These are phyloP conservation scores for Filobasidium floriforme DNA, from an alignment of 768 basidiomycete genomes.

Conservation along the genomic window DNA sequence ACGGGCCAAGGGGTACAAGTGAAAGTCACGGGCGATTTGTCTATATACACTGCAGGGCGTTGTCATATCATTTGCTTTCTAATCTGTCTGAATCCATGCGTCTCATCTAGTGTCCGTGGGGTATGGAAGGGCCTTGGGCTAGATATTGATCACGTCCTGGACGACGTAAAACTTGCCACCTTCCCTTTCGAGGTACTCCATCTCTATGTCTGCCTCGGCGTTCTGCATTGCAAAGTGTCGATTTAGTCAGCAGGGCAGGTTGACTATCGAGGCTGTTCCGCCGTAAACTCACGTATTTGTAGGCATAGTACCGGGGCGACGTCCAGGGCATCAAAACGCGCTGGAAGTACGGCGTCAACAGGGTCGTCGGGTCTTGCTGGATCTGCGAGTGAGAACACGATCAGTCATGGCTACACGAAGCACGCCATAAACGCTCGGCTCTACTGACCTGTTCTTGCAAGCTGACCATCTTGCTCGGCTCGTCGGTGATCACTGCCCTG, in stretches of 20 bases:
- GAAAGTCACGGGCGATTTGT: too few relatives aligned
- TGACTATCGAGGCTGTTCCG: too few relatives aligned
- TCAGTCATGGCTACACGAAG: too few relatives aligned
- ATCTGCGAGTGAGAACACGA: slow-evolving; percentile 19
- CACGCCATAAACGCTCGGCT: not conserved
- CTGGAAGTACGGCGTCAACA: slow-evolving; percentile 24
- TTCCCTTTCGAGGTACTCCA: slow-evolving; percentile 41
- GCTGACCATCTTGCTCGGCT: slow-evolving; percentile 39
- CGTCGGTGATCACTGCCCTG: slow-evolving; percentile 42
- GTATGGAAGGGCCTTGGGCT: not conserved
- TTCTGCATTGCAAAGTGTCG: slow-evolving; percentile 10
- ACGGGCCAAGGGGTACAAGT: too few relatives aligned
- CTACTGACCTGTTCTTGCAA: slow-evolving; percentile 35
- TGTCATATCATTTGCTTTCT: too few relatives aligned
- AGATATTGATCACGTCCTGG: not conserved
- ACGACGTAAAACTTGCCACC: slow-evolving; percentile 32
- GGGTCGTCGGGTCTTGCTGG: slow-evolving; percentile 27
- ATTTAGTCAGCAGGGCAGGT: not conserved
- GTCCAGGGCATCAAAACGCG: slow-evolving; percentile 30
- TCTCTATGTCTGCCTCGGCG: slow-evolving; percentile 33
- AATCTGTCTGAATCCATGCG: too few relatives aligned
- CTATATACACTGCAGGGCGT: too few relatives aligned
- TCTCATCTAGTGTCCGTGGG: too few relatives aligned
- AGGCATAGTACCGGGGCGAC: slow-evolving; percentile 32
- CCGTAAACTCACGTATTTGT: slow-evolving; percentile 25